Conservation (phyloP, 257 asterid genomes). For the Avicennia marina region DNA sequence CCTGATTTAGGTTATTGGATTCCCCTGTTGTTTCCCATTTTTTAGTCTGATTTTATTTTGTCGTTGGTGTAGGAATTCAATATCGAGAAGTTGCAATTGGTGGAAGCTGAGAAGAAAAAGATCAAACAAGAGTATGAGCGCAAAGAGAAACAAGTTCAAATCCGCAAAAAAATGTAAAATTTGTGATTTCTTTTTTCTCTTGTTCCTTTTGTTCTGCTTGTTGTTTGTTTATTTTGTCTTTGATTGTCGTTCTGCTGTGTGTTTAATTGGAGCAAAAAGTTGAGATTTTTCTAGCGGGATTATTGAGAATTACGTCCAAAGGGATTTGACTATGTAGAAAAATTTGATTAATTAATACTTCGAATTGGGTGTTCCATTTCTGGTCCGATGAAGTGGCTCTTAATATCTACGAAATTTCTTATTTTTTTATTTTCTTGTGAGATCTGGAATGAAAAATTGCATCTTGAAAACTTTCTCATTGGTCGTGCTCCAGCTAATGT, state of each 20-base stretch:
- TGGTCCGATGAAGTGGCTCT: background rate
- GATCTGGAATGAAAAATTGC: slow-evolving; percentile 19
- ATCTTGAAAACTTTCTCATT: background rate
- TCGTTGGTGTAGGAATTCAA: slow-evolving; percentile 62
- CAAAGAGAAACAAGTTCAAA: slow-evolving; percentile 73
- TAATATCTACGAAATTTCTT: background rate
- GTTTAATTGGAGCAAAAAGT: too few relatives aligned
- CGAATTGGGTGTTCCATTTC: too few relatives aligned
- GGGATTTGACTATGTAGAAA: too few relatives aligned
- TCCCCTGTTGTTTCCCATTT: background rate
- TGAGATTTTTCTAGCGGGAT: too few relatives aligned
- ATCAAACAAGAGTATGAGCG: slow-evolving; percentile 83
- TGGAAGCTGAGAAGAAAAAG: slow-evolving; percentile 90
- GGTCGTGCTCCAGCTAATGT: background rate
- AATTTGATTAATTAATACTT: background rate
- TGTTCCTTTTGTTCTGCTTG: too few relatives aligned
- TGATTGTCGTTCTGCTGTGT: too few relatives aligned
- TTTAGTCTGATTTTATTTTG: background rate
- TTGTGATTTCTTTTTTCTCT: background rate
- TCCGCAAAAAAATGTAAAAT: slow-evolving; percentile 61
- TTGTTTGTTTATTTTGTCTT: too few relatives aligned
- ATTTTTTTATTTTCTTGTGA: background rate
- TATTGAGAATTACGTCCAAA: too few relatives aligned
- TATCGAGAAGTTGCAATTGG: slow-evolving; percentile 85
- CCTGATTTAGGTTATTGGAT: background rate